Base-by-base conservation (phyloP, 202 grass and related monocot genomes). In the Miscanthus sacchariflorus region DNA sequence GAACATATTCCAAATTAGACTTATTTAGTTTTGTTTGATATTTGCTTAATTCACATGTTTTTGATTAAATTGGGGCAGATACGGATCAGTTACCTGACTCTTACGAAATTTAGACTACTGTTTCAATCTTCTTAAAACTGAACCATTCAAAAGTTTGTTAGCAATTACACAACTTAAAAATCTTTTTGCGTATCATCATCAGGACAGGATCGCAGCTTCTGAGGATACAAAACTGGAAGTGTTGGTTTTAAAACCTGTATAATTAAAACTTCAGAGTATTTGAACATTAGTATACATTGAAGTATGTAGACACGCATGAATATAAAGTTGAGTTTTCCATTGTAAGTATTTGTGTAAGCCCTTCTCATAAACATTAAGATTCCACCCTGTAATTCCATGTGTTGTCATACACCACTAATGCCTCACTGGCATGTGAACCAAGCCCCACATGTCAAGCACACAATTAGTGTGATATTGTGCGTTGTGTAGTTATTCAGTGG, bases 41-140 rank as follows among this genome's bases (percentile, higher is more conserved):
- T 76, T 36, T 71, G 25, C 49, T 81, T 23, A 74, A 72, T n/a
- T 71, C 25, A 44, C 12, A 61, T 46, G 4, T 86, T 76, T 69
- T 13, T 61, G 18, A 68, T 35, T 70, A 76, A 68, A 36, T 35
- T 38, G 14, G 45, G 61, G 12, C 2, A 36, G 3, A 33, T 48
- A 80, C 25, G 1, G 6, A 64, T 59, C 42, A 18, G 28, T 14
- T 65, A 7, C 23, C 5, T 74, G 43, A 25, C 13, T 3, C 65
- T 81, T 17, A 66, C 17, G 6, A 18, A 74, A 87, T 46, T 86
- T 65, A 21, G 5, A 68, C 14, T 30, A 72, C 27, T n/a, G 33
- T 74, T 82, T 14, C 8, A 9, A 10, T 11, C n/a, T 27, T 6
- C 70, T 27, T 63, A 39, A 18, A 72, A 52, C 54, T 1, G 24